phyloP scores from a whole-genome alignment of 495 filamentous ascomycete genomes.

The Penicillium egyptiacum region DNA sequence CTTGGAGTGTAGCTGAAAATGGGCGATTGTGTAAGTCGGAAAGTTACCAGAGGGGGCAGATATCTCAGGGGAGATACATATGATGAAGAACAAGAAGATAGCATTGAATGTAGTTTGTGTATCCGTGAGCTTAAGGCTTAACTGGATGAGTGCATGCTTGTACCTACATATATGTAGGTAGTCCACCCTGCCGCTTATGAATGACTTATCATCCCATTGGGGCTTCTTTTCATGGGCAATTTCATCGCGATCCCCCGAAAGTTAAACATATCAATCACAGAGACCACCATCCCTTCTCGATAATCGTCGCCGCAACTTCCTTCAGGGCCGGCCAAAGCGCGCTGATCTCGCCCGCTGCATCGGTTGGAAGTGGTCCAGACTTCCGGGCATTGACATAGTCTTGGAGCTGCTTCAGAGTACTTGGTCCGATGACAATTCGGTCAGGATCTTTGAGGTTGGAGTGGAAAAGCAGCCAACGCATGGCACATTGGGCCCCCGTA shows the following conservation, averaged over 20 bases:
- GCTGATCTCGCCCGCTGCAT: slow-evolving; percentile 2
- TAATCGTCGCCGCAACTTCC: slow-evolving; percentile 3
- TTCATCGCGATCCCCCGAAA: neutral
- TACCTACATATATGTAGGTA: too few relatives aligned
- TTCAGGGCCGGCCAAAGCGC: slow-evolving; percentile 5
- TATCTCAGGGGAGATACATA: neutral
- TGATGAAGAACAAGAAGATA: neutral
- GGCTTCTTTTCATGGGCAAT: neutral
- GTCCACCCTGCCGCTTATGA: neutral
- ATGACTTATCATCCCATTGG: neutral
- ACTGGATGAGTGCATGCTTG: neutral
- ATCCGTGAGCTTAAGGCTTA: neutral
- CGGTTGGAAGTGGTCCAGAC: slow-evolving; percentile 4
- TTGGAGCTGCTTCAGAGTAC: slow-evolving; percentile 21
- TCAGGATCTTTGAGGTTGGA: slow-evolving; percentile 25
- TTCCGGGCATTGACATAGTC: slow-evolving; percentile 13
- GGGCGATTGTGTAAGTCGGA: neutral
- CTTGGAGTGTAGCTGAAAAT: neutral
- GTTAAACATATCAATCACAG: slow-evolving; percentile 1
- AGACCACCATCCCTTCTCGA: slow-evolving; percentile 20
- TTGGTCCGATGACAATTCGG: slow-evolving; percentile 33
- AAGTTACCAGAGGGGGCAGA: neutral
- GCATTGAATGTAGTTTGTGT: neutral
- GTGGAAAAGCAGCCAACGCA: slow-evolving; percentile 37
- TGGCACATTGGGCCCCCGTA: slow-evolving; percentile 21